Evolutionary conservation across 2,329 filamentous ascomycete species (phyloP).

Genomic region (Xylariaceae sp.): DNA sequence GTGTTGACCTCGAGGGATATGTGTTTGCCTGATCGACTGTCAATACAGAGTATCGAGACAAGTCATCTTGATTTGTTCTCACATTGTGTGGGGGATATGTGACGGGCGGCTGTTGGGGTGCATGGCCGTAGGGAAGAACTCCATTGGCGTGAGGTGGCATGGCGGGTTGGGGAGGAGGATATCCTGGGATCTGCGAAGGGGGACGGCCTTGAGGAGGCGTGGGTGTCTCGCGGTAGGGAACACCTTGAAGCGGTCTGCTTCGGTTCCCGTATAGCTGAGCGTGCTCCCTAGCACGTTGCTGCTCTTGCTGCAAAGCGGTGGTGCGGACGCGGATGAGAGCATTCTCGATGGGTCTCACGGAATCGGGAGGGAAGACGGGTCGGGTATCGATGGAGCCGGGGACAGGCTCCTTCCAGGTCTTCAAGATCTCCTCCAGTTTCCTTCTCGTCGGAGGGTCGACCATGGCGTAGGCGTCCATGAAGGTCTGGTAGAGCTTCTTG

Average conservation of each 20-base stretch:
- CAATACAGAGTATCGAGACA: background rate
- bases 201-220: constrained; percentile 62
- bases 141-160: constrained; percentile 36
- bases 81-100: constrained; percentile 34
- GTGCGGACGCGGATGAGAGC: constrained; percentile 80
- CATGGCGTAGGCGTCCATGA: constrained; percentile 93
- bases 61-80: constrained; percentile 13
- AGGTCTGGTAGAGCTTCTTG: constrained; percentile 86
- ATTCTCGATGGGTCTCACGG: constrained; percentile 89
- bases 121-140: constrained; percentile 22
- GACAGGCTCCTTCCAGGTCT: constrained; percentile 96
- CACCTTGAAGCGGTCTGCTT: constrained; percentile 47
- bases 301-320: constrained; percentile 58
- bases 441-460: constrained; percentile 79
- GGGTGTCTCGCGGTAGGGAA: constrained; percentile 68
- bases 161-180: constrained; percentile 34
- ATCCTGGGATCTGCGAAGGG: constrained; percentile 33
- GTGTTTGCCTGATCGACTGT: constrained; percentile 8
- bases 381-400: constrained; percentile 89
- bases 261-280: constrained; percentile 51
- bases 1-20: constrained; percentile 37
- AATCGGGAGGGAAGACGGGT: constrained; percentile 84
- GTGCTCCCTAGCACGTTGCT: constrained; percentile 54
- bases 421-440: constrained; percentile 95
- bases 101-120: constrained; percentile 21